Evolutionary conservation across 73 alveolate genomes (phyloP).

Genomic region (Paraurostyla sp.): DNA sequence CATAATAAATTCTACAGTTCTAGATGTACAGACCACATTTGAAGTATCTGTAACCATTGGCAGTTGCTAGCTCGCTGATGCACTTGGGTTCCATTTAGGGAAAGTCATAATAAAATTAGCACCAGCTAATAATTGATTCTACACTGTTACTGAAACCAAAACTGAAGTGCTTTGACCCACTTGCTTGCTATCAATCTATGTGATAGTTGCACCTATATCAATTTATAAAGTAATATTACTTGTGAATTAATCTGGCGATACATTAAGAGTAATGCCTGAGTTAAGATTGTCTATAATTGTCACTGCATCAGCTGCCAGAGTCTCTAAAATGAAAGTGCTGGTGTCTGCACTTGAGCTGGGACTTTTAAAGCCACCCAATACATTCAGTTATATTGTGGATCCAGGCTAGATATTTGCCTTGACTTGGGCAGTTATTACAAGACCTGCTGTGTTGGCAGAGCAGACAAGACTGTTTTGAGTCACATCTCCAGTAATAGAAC

Average conservation of each 20-base stretch:
- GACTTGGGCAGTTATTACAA: neutral
- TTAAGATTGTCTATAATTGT: neutral
- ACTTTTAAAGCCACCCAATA: neutral
- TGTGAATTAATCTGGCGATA: neutral
- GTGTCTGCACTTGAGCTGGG: slow-evolving; percentile 23
- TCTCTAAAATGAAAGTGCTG: neutral
- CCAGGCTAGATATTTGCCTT: neutral
- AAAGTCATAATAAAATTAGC: neutral
- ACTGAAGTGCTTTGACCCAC: slow-evolving; percentile 50
- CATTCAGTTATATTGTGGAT: neutral
- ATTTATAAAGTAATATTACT: neutral
- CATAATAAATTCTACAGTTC: neutral
- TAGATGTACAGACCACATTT: neutral
- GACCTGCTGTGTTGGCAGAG: neutral
- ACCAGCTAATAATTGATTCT: neutral
- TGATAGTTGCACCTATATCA: neutral
- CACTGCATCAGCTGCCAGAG: neutral
- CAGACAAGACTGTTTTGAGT: neutral
- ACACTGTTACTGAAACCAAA: neutral
- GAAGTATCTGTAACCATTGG: slow-evolving; percentile 25
- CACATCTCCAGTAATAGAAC: slow-evolving; percentile 30
- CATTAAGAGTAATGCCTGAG: neutral
- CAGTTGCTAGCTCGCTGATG: neutral
- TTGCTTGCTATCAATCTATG: neutral
- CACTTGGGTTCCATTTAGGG: slow-evolving; percentile 51